A percentile compares a stretch with the other conserved stretches of the same genome.
Evolutionary conservation across 1,284 basidiomycete genomes (phyloP).

Genomic region (Malassezia slooffiae): DNA sequence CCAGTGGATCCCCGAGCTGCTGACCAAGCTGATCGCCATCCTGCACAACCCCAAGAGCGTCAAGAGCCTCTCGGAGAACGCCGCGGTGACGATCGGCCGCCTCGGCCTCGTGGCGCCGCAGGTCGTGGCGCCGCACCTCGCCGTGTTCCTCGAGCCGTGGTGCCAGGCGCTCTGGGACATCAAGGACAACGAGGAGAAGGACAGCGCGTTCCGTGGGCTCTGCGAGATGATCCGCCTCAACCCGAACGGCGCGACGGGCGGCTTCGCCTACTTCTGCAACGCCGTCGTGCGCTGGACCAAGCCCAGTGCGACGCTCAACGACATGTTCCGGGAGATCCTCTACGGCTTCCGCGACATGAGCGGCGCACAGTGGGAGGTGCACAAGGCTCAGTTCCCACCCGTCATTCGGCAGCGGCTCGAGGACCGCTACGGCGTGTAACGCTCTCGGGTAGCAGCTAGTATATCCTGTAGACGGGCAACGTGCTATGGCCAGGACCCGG

Average conservation of each 20-base stretch:
- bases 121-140: constrained; percentile 76
- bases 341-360: constrained; percentile 75
- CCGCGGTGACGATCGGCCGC: constrained; percentile 95
- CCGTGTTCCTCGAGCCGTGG: constrained; percentile 88
- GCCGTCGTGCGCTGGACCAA: constrained; percentile 44
- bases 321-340: constrained; percentile 53
- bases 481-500: not conserved
- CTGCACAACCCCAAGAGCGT: constrained; percentile 79
- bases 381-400: constrained; percentile 36
- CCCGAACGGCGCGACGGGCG: constrained; percentile 52
- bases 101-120: constrained; percentile 83
- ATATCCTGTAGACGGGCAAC: not conserved
- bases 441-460: not conserved
- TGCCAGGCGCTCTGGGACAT: constrained; percentile 96
- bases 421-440: constrained; percentile 15
- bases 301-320: constrained; percentile 36
- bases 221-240: constrained; percentile 92
- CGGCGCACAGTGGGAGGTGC: constrained; percentile 52
- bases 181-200: constrained; percentile 98
- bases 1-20: constrained; percentile 54
- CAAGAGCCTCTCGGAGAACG: constrained; percentile 89
- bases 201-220: constrained; percentile 95
- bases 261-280: constrained; percentile 46
- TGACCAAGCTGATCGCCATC: constrained; percentile 80
- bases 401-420: constrained; percentile 32